Conservation (phyloP, 2,329 filamentous ascomycete species). For the Knufia petricola region DNA sequence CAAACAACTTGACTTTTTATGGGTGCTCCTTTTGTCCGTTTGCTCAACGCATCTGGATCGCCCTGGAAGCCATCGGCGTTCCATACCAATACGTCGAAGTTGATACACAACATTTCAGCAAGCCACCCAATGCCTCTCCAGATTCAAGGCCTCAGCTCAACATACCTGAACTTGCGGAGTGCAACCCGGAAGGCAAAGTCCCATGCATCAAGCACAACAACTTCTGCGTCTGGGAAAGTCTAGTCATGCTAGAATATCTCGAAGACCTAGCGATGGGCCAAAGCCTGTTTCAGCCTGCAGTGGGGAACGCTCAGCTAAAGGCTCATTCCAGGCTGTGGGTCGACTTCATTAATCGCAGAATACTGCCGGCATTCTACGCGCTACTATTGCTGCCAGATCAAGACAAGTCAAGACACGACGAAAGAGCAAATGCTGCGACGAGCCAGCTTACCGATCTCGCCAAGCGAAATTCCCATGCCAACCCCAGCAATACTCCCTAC, state of each 20-base stretch:
- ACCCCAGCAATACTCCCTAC: neutral
- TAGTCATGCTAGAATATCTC: constrained; percentile 76
- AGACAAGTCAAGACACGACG: neutral
- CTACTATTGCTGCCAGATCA: constrained; percentile 42
- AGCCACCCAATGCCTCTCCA: constrained; percentile 9
- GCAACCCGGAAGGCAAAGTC: constrained; percentile 66
- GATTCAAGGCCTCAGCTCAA: constrained; percentile 31
- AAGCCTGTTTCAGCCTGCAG: constrained; percentile 49
- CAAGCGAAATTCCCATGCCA: neutral
- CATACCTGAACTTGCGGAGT: constrained; percentile 56
- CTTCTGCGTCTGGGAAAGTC: constrained; percentile 75
- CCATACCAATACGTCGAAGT: constrained; percentile 80
- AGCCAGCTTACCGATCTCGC: constrained; percentile 1
- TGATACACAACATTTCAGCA: neutral
- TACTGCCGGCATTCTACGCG: constrained; percentile 68
- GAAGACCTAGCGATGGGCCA: constrained; percentile 59
- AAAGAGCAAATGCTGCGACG: neutral
- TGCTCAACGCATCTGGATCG: constrained; percentile 82
- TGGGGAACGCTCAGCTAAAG: constrained; percentile 53
- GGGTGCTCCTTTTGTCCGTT: constrained; percentile 81
- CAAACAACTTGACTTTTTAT: constrained; percentile 58
- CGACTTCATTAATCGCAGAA: constrained; percentile 68
- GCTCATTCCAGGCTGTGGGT: constrained; percentile 72
- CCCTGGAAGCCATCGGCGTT: constrained; percentile 67
- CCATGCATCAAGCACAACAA: constrained; percentile 68